Percentiles rank a stretch among this genome's conserved stretches.
These are phyloP conservation scores for Eucalyptus curtisii DNA, from an alignment of 345 rosid genomes.

Conservation along the genomic window DNA sequence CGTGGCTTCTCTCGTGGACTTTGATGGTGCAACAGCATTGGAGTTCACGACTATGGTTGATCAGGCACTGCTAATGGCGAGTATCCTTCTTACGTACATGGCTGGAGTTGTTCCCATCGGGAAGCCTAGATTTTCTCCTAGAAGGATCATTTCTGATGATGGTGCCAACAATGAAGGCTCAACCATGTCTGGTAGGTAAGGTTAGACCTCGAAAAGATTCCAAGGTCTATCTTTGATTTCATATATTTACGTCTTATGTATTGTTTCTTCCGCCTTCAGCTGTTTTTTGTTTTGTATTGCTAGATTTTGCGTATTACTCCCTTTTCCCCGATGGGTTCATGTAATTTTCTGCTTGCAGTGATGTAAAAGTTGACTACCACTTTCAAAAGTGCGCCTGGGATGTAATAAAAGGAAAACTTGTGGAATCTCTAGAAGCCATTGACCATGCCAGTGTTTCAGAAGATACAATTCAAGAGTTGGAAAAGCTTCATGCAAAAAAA, in stretches of 20 bases:
- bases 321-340: neutral
- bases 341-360: conserved; percentile 11
- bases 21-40: conserved; percentile 30
- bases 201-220: conserved; percentile 29
- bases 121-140: conserved; percentile 17
- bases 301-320: neutral
- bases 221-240: neutral
- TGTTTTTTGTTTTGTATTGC: neutral
- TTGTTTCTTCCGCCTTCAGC: neutral
- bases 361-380: conserved; percentile 22
- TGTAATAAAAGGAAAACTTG: conserved; percentile 50
- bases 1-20: conserved; percentile 40
- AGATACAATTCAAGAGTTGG: conserved; percentile 27
- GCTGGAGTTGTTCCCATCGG: conserved; percentile 71
- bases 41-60: conserved; percentile 52
- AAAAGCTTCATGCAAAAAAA: conserved; percentile 24
- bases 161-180: conserved; percentile 16
- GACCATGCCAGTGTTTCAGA: conserved; percentile 23
- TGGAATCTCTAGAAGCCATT: conserved; percentile 48
- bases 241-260: neutral
- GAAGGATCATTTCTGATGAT: conserved; percentile 9
- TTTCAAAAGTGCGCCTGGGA: conserved; percentile 40
- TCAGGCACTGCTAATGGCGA: conserved; percentile 61
- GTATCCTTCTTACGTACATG: conserved; percentile 66
- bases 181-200: conserved; percentile 88